These are phyloP conservation scores for Miscanthus lutarioriparius DNA, from an alignment of 176 grass and related monocot species.

Conservation along the genomic window DNA sequence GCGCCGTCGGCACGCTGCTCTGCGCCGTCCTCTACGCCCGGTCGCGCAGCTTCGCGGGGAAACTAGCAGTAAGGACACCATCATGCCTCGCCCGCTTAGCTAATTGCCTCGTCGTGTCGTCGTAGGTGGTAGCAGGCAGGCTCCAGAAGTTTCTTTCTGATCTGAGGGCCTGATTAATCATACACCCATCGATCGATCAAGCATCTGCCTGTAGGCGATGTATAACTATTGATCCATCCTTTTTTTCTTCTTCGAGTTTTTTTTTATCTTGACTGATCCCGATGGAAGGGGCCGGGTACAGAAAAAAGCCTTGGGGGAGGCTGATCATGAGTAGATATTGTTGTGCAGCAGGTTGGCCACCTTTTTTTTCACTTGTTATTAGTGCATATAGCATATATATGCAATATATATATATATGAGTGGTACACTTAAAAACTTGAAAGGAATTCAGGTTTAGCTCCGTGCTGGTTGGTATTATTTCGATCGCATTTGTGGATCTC, in stretches of 20 bases:
- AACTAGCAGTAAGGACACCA: constrained; percentile 16
- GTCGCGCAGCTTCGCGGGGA: constrained; percentile 35
- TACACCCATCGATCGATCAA: not conserved
- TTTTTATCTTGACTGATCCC: constrained; percentile 41
- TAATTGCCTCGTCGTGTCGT: constrained; percentile 14
- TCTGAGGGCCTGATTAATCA: constrained; percentile 13
- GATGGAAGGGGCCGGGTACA: constrained; percentile 13
- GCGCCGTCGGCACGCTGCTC: constrained; percentile 66
- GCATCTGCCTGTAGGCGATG: constrained; percentile 36
- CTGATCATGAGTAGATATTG: constrained; percentile 36
- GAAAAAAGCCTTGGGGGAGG: not conserved
- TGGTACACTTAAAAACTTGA: constrained; percentile 24
- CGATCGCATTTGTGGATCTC: not conserved
- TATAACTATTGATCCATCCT: not conserved
- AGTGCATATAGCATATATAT: constrained; percentile 15
- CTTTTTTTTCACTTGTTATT: constrained; percentile 25
- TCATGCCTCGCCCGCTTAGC: constrained; percentile 38
- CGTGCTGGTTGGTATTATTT: not conserved
- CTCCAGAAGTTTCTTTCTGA: constrained; percentile 39
- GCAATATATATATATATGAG: constrained; percentile 20
- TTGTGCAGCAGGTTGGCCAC: constrained; percentile 47
- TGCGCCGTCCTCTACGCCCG: constrained; percentile 69
- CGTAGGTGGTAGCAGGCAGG: constrained; percentile 22
- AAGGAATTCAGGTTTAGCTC: not conserved
- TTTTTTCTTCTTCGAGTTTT: not conserved